A percentile compares a stretch with the other conserved stretches of the same genome.
Evolutionary conservation across 768 basidiomycete species (phyloP).

Genomic region (Rossbeevera mucosa): DNA sequence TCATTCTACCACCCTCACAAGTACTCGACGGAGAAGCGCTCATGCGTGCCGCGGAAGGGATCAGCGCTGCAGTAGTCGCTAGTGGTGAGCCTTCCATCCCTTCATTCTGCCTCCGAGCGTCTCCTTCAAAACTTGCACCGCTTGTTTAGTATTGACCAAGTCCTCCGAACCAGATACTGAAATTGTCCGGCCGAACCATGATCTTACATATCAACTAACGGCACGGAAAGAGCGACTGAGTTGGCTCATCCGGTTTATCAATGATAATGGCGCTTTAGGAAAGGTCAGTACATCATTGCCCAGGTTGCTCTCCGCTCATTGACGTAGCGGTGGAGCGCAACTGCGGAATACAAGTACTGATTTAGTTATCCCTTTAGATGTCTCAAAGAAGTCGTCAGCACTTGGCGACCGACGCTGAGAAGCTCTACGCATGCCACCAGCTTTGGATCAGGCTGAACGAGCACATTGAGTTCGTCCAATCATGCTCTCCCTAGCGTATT

Average conservation of each 20-base stretch:
- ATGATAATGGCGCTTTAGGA: constrained; percentile 73
- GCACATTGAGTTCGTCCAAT: constrained; percentile 49
- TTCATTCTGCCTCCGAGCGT: not conserved
- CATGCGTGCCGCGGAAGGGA: constrained; percentile 74
- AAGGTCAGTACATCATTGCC: constrained; percentile 46
- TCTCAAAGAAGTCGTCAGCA: constrained; percentile 73
- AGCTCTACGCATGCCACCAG: constrained; percentile 73
- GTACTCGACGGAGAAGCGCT: constrained; percentile 74
- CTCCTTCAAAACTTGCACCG: not conserved
- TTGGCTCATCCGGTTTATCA: constrained; percentile 87
- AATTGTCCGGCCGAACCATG: constrained; percentile 70
- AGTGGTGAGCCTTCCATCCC: constrained; percentile 49
- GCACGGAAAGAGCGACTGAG: constrained; percentile 71
- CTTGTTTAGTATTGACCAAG: not conserved
- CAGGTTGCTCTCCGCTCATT: not conserved
- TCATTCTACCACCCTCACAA: constrained; percentile 64
- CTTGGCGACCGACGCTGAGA: constrained; percentile 81
- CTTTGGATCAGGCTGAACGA: constrained; percentile 79
- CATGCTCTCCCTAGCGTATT: not conserved
- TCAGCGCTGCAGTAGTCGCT: constrained; percentile 63
- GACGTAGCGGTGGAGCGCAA: not conserved
- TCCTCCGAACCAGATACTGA: constrained; percentile 44
- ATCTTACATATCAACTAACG: constrained; percentile 72
- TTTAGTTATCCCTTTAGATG: constrained; percentile 45
- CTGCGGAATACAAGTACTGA: constrained; percentile 1